Evolutionary conservation across 2,329 filamentous ascomycete genomes (phyloP).

Genomic region (Alternaria arbusti): DNA sequence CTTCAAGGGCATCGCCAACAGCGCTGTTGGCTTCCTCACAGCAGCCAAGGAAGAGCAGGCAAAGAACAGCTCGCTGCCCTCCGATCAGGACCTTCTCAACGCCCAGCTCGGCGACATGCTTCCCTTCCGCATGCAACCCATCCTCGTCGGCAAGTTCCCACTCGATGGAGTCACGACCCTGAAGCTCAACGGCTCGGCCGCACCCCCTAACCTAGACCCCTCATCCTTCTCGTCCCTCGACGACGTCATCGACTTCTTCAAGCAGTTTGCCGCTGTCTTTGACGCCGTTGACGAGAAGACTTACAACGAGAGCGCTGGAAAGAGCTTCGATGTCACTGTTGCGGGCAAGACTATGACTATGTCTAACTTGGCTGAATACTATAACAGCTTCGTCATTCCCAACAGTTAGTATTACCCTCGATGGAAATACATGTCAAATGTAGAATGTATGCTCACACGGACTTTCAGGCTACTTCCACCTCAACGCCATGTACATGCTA

Average conservation of each 20-base stretch:
- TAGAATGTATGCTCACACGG: background rate
- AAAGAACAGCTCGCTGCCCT: conserved; percentile 11
- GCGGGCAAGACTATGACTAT: conserved; percentile 18
- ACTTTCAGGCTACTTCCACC: conserved; percentile 23
- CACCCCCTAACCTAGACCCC: conserved; percentile 11
- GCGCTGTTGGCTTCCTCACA: conserved; percentile 24
- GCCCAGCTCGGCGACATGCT: conserved; percentile 25
- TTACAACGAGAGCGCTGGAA: conserved; percentile 24
- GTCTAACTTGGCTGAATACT: conserved; percentile 19
- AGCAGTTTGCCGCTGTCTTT: conserved; percentile 13
- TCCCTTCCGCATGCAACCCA: conserved; percentile 28
- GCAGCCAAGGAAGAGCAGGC: conserved; percentile 24
- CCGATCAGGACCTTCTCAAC: conserved; percentile 26
- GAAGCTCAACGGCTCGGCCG: conserved; percentile 8
- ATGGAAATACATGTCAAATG: background rate
- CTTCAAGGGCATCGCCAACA: conserved; percentile 11
- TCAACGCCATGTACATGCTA: conserved; percentile 34
- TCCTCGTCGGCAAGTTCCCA: conserved; percentile 22
- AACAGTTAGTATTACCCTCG: conserved; percentile 10
- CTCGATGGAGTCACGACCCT: conserved; percentile 10
- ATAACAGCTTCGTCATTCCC: conserved; percentile 23
- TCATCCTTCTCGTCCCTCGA: conserved; percentile 19
- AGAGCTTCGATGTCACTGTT: conserved; percentile 19
- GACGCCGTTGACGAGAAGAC: conserved; percentile 24
- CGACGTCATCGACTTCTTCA: conserved; percentile 29